A percentile compares a stretch with the other conserved stretches of the same genome.
phyloP scores from a whole-genome alignment of 768 basidiomycete species.

The Roridomyces roridus region DNA sequence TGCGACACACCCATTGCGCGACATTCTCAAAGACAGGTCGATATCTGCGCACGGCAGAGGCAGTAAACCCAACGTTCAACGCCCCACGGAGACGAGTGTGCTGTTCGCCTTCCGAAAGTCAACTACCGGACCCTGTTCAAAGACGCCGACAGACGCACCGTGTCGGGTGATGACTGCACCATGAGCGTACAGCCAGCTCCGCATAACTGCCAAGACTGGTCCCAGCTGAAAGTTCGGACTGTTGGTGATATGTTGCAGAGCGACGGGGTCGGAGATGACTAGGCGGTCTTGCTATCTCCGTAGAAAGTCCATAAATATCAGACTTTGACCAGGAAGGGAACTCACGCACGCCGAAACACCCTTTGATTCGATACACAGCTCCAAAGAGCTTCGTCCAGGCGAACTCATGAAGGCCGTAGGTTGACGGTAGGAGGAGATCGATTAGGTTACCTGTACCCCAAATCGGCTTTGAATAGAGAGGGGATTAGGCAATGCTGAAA shows the following conservation, averaged over 20 bases:
- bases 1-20: not conserved
- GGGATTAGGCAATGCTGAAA: not conserved
- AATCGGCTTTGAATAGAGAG: not conserved
- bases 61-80: conserved; percentile 7
- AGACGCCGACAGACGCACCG: not conserved
- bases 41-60: conserved; percentile 7
- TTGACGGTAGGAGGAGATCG: conserved; percentile 3
- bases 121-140: not conserved
- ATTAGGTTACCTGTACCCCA: conserved; percentile 6
- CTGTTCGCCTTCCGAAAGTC: not conserved
- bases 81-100: conserved; percentile 5
- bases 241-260: conserved; percentile 1
- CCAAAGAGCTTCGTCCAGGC: conserved; percentile 2
- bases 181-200: conserved; percentile 1
- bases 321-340: not conserved
- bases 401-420: conserved; percentile 7
- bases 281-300: conserved; percentile 10
- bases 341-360: conserved; percentile 2
- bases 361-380: conserved; percentile 2
- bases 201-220: conserved; percentile 5
- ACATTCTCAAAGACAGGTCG: conserved; percentile 2
- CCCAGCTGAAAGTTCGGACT: conserved; percentile 5
- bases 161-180: not conserved
- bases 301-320: too few relatives aligned
- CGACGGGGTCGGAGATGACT: conserved; percentile 1